Conservation (phyloP, 1,284 basidiomycete species). For the Earliella scabrosa region DNA sequence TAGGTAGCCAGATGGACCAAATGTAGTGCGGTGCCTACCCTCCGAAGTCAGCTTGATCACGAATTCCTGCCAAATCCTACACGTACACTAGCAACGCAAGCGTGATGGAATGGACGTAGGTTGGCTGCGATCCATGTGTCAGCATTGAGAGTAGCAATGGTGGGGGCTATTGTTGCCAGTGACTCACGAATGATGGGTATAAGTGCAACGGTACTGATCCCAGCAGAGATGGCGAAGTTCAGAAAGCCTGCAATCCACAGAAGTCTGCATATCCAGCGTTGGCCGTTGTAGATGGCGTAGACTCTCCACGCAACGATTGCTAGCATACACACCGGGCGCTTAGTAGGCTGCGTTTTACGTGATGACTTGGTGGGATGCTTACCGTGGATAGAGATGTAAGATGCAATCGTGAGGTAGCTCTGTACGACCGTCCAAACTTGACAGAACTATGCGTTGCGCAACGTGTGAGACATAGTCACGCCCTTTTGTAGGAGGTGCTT, state of each 20-base stretch:
- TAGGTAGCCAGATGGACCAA: conserved; percentile 37
- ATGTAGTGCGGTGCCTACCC: conserved; percentile 33
- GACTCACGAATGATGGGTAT: conserved; percentile 33
- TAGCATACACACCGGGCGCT: too few relatives aligned
- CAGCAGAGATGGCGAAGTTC: conserved; percentile 30
- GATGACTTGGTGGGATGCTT: too few relatives aligned
- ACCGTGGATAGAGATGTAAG: conserved; percentile 39
- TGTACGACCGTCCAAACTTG: conserved; percentile 35
- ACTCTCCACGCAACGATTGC: conserved; percentile 37
- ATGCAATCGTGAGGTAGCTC: conserved; percentile 34
- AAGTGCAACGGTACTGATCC: conserved; percentile 29
- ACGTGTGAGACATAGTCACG: not conserved
- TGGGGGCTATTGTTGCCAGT: not conserved
- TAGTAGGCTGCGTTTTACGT: too few relatives aligned
- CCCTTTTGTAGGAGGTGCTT: not conserved
- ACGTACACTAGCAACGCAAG: conserved; percentile 33
- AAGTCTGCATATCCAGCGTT: conserved; percentile 28
- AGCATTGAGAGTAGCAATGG: not conserved
- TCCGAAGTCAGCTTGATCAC: not conserved
- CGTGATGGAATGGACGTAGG: conserved; percentile 30
- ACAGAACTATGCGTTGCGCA: conserved; percentile 28
- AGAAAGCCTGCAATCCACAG: conserved; percentile 30
- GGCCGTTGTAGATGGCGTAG: conserved; percentile 33
- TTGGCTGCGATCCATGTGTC: conserved; percentile 18
- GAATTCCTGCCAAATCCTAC: not conserved